These are phyloP conservation scores for Globisporangium spiculum DNA, from an alignment of 352 stramenopile genomes.

Conservation along the genomic window DNA sequence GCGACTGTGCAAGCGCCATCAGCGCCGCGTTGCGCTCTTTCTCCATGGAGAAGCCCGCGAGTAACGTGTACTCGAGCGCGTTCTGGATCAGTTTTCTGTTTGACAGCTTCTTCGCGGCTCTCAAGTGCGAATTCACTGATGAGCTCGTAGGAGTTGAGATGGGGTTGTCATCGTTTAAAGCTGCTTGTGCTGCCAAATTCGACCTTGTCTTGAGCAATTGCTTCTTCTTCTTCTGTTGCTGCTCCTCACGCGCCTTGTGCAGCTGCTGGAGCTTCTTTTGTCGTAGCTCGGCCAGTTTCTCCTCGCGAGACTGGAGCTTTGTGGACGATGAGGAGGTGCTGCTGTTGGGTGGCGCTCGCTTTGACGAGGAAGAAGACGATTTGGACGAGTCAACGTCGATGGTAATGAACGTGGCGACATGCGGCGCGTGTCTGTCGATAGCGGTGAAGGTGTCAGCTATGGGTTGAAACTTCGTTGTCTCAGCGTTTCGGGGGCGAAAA, in stretches of 20 bases:
- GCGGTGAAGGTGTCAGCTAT: too few species aligned
- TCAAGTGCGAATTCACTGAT: slow-evolving; percentile 1
- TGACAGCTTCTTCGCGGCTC: slow-evolving; percentile 36
- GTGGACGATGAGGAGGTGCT: background rate
- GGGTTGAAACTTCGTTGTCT: background rate
- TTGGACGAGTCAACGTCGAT: slow-evolving; percentile 11
- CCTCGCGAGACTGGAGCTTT: background rate
- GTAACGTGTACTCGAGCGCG: slow-evolving; percentile 72
- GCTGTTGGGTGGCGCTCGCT: background rate
- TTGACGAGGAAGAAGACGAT: background rate
- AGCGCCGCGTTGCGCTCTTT: slow-evolving; percentile 50
- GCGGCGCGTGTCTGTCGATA: background rate
- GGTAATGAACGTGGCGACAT: slow-evolving; percentile 23
- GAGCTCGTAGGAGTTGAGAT: background rate
- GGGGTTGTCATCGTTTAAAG: background rate
- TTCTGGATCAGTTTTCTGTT: slow-evolving; percentile 80
- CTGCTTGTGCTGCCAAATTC: background rate
- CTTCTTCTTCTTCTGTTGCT: slow-evolving; percentile 20
- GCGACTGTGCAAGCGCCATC: slow-evolving; percentile 37
- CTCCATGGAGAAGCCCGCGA: slow-evolving; percentile 60
- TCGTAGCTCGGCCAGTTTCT: slow-evolving; percentile 41
- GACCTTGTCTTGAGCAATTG: slow-evolving; percentile 1
- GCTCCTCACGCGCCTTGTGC: slow-evolving; percentile 38
- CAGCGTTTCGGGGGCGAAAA: background rate
- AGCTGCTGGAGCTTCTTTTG: slow-evolving; percentile 67